phyloP scores from a whole-genome alignment of 495 filamentous ascomycete genomes.

The Hypomontagnella submonticulosa region DNA sequence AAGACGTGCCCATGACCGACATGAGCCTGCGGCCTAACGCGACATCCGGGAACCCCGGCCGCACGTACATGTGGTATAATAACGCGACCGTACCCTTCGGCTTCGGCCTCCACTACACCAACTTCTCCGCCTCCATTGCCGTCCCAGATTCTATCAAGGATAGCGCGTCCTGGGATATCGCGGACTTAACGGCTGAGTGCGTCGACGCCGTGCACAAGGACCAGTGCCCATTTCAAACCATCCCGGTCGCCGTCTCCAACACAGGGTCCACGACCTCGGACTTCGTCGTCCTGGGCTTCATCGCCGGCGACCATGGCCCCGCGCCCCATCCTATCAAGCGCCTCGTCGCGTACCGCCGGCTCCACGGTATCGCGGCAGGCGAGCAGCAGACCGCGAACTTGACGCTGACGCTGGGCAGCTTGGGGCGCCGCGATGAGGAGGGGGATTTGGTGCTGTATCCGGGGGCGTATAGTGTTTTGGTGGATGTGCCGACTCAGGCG shows the following conservation, averaged over 20 bases:
- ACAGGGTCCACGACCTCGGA: conserved; percentile 63
- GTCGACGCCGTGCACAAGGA: conserved; percentile 42
- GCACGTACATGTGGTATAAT: conserved; percentile 73
- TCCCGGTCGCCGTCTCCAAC: conserved; percentile 57
- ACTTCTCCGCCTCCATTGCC: conserved; percentile 55
- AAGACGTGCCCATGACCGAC: conserved; percentile 64
- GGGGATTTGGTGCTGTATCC: conserved; percentile 72
- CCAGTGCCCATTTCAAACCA: conserved; percentile 58
- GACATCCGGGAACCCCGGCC: conserved; percentile 56
- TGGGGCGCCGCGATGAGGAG: conserved; percentile 64
- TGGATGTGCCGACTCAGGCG: conserved; percentile 58
- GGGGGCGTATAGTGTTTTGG: conserved; percentile 66
- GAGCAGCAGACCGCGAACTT: conserved; percentile 54
- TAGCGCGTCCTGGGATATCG: conserved; percentile 32
- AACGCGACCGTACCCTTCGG: conserved; percentile 65
- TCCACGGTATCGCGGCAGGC: conserved; percentile 57
- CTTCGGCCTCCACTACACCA: conserved; percentile 69
- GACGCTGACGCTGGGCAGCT: conserved; percentile 63
- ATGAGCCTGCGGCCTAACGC: conserved; percentile 65
- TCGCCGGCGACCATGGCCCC: conserved; percentile 66
- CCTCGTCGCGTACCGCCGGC: conserved; percentile 66
- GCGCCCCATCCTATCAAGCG: conserved; percentile 69
- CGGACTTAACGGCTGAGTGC: conserved; percentile 42
- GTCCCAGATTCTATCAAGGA: conserved; percentile 7
- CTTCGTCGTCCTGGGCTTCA: conserved; percentile 67